A percentile compares a stretch with the other conserved stretches of the same genome.
These are phyloP conservation scores for Ogataea trehalophila DNA, from an alignment of 805 yeast genomes.

Conservation along the genomic window DNA sequence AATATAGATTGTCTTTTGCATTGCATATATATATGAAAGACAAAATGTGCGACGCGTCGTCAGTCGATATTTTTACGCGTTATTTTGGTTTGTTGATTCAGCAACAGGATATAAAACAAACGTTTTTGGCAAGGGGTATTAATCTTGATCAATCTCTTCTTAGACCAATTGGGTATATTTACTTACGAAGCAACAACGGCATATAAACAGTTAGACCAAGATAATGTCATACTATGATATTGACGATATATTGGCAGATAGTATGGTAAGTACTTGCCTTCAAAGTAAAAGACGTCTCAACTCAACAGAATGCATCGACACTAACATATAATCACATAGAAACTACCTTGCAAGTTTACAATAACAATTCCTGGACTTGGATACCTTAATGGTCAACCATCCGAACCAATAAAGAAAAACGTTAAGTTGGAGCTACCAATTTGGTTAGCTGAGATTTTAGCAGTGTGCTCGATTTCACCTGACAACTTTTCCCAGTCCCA, in stretches of 20 bases:
- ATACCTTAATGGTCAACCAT: slow-evolving; percentile 74
- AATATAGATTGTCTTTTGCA: no score
- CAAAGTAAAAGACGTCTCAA: background rate
- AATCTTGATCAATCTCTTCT: background rate
- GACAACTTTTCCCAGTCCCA: background rate
- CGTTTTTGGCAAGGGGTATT: background rate
- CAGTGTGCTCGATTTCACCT: slow-evolving; percentile 37
- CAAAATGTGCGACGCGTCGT: no score
- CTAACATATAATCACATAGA: slow-evolving; percentile 26
- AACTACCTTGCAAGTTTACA: slow-evolving; percentile 75
- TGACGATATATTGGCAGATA: slow-evolving; percentile 70
- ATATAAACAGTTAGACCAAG: background rate
- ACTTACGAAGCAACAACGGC: background rate
- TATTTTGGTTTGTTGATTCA: no score
- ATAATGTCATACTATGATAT: slow-evolving; percentile 56
- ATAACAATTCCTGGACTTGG: slow-evolving; percentile 84
- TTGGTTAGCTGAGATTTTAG: slow-evolving; percentile 83
- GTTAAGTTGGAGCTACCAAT: slow-evolving; percentile 75
- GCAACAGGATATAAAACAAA: no score
- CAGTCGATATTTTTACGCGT: no score
- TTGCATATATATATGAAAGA: no score
- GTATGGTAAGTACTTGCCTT: slow-evolving; percentile 35
- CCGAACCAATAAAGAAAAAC: slow-evolving; percentile 50
- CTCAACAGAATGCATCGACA: slow-evolving; percentile 1
- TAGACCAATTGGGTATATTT: background rate